Percentiles rank a stretch among this genome's conserved stretches.
Evolutionary conservation across 805 yeast genomes (phyloP).

Genomic region (Wickerhamiella parazyma): DNA sequence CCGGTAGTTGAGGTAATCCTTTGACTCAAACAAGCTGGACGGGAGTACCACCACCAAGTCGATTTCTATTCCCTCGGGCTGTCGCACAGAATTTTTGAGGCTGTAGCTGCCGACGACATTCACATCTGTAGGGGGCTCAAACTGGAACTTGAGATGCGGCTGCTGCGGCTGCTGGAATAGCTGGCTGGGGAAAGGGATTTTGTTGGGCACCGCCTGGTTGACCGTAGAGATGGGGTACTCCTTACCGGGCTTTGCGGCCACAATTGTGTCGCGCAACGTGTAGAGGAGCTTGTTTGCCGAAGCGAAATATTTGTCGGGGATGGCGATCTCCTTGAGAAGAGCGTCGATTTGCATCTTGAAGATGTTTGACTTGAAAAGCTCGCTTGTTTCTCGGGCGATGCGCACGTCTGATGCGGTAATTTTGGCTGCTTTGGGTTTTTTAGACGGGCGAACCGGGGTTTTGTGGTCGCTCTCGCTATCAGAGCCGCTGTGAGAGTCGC

Average conservation of each 20-base stretch:
- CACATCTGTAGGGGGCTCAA: slow-evolving; percentile 54
- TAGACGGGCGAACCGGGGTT: not conserved
- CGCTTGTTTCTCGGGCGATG: slow-evolving; percentile 85
- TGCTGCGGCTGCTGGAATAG: not conserved
- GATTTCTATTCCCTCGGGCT: slow-evolving; percentile 50
- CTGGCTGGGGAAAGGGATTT: slow-evolving; percentile 56
- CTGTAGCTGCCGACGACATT: slow-evolving; percentile 84
- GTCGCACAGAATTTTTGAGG: slow-evolving; percentile 61
- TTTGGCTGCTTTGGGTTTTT: not conserved
- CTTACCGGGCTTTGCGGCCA: slow-evolving; percentile 7
- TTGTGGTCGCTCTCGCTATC: not conserved
- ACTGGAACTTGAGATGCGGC: slow-evolving; percentile 59
- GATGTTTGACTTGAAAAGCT: slow-evolving; percentile 84
- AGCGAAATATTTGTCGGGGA: slow-evolving; percentile 57
- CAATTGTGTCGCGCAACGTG: slow-evolving; percentile 40
- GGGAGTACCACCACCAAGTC: slow-evolving; percentile 85
- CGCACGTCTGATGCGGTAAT: slow-evolving; percentile 55
- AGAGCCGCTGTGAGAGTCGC: not conserved
- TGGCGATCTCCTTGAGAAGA: slow-evolving; percentile 60
- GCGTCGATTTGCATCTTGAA: slow-evolving; percentile 94
- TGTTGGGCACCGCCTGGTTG: slow-evolving; percentile 10
- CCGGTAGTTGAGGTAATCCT: slow-evolving; percentile 82
- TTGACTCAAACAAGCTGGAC: slow-evolving; percentile 52
- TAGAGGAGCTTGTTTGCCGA: slow-evolving; percentile 47
- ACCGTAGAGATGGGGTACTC: not conserved